These are phyloP conservation scores for Coemansia sp. DNA, from an alignment of 192 early-diverging fungal genomes.

Conservation along the genomic window DNA sequence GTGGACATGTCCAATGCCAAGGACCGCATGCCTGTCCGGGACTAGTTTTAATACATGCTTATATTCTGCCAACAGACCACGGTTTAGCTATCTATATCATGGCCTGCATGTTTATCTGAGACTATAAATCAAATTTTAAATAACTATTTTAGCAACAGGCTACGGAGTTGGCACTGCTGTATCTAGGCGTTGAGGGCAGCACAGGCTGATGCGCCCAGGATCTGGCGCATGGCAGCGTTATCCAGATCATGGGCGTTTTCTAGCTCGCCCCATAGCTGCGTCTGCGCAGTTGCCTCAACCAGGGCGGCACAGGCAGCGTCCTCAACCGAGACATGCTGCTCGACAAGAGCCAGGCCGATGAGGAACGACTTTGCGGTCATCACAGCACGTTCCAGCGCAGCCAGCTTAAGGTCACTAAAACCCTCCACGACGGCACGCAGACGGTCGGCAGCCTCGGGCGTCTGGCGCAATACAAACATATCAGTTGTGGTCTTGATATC, in stretches of 20 bases:
- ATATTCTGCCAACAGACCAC: neutral
- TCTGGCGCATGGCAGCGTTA: constrained; percentile 61
- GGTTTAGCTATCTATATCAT: too few relatives aligned
- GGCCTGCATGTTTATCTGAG: too few relatives aligned
- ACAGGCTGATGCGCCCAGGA: constrained; percentile 73
- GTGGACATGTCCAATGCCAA: constrained; percentile 33
- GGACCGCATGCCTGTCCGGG: constrained; percentile 28
- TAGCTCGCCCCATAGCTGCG: constrained; percentile 87
- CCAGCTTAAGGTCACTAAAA: constrained; percentile 71
- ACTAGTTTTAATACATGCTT: constrained; percentile 12
- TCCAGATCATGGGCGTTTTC: constrained; percentile 66
- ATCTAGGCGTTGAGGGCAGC: constrained; percentile 40
- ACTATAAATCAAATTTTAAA: too few relatives aligned
- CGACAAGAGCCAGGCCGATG: constrained; percentile 84
- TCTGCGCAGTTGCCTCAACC: constrained; percentile 85
- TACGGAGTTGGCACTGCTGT: neutral
- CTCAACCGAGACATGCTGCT: constrained; percentile 70
- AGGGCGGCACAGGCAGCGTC: constrained; percentile 75
- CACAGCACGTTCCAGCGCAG: constrained; percentile 86
- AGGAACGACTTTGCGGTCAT: constrained; percentile 89
- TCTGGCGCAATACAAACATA: constrained; percentile 70
- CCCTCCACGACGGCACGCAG: constrained; percentile 58
- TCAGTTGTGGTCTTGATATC: constrained; percentile 71
- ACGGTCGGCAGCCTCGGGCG: constrained; percentile 57
- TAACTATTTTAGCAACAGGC: too few relatives aligned